These are phyloP conservation scores for Coemansia guatemalensis DNA, from an alignment of 192 early-diverging fungal genomes.

Conservation along the genomic window DNA sequence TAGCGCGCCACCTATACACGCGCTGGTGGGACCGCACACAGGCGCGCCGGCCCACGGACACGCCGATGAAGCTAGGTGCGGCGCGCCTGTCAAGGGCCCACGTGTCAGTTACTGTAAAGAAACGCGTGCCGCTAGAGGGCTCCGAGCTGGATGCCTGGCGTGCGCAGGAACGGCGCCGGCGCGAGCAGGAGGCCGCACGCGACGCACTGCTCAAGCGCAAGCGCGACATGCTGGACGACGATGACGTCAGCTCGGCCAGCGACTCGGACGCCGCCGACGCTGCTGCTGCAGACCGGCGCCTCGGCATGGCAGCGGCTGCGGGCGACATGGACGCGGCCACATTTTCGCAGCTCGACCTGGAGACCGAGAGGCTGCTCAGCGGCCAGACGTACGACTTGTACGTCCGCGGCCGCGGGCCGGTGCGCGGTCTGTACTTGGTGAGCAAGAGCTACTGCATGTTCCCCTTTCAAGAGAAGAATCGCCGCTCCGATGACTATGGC, in stretches of 20 bases:
- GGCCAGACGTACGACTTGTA: constrained; percentile 77
- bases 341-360: constrained; percentile 51
- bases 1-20: constrained; percentile 65
- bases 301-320: constrained; percentile 56
- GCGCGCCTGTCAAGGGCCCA: constrained; percentile 29
- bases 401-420: constrained; percentile 72
- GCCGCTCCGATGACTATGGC: constrained; percentile 91
- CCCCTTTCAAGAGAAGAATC: constrained; percentile 78
- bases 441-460: constrained; percentile 84
- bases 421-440: constrained; percentile 75
- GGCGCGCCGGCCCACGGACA: constrained; percentile 1
- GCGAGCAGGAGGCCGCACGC: constrained; percentile 75
- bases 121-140: constrained; percentile 81
- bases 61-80: constrained; percentile 21
- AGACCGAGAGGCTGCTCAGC: constrained; percentile 51
- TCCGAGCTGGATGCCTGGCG: constrained; percentile 74
- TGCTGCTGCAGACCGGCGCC: constrained; percentile 12
- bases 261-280: constrained; percentile 35
- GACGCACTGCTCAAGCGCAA: constrained; percentile 63
- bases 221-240: constrained; percentile 76
- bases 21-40: constrained; percentile 40
- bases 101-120: constrained; percentile 49
- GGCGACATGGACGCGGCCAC: constrained; percentile 52
- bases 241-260: constrained; percentile 56
- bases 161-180: constrained; percentile 59